phyloP scores from a whole-genome alignment of 805 yeast genomes.

The Kuraishia floccosa region DNA sequence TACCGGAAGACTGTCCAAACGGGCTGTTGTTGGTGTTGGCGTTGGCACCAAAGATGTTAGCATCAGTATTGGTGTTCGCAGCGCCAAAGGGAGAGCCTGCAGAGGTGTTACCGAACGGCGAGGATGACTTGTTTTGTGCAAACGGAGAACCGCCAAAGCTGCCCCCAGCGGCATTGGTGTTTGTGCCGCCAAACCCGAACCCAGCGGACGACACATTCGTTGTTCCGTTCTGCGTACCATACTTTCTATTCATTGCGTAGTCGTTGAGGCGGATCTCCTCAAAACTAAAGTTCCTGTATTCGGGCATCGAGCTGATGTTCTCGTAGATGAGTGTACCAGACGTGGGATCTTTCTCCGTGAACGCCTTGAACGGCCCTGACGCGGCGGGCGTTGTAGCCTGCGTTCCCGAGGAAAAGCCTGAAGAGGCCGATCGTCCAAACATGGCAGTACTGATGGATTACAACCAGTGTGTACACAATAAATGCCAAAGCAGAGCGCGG shows the following conservation, averaged over 20 bases:
- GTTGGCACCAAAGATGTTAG: conserved; percentile 18
- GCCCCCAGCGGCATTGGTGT: conserved; percentile 15
- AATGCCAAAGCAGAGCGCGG: too few relatives aligned
- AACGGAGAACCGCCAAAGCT: conserved; percentile 24
- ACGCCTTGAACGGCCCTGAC: conserved; percentile 64
- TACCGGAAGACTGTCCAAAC: conserved; percentile 13
- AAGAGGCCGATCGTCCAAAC: conserved; percentile 25
- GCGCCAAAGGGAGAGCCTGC: conserved; percentile 25
- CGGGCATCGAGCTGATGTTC: conserved; percentile 82
- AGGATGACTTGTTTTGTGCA: too few relatives aligned
- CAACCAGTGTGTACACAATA: too few relatives aligned
- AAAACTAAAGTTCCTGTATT: conserved; percentile 66
- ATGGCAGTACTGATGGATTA: too few relatives aligned
- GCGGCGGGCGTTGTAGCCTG: conserved; percentile 7
- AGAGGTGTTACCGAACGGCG: conserved; percentile 14
- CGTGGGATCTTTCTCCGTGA: conserved; percentile 59
- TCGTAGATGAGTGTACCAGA: conserved; percentile 53
- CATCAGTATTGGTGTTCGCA: conserved; percentile 10
- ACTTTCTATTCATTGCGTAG: conserved; percentile 62
- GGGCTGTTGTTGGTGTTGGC: conserved; percentile 4
- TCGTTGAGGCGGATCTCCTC: conserved; percentile 89
- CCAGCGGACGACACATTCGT: conserved; percentile 5
- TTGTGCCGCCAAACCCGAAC: conserved; percentile 12
- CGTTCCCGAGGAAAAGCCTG: conserved; percentile 29
- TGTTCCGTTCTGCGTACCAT: conserved; percentile 25